Evolutionary conservation across 768 basidiomycete genomes (phyloP), one percentile per base, ranked within the genome.

Genomic region (Amanita subjunquillea): DNA sequence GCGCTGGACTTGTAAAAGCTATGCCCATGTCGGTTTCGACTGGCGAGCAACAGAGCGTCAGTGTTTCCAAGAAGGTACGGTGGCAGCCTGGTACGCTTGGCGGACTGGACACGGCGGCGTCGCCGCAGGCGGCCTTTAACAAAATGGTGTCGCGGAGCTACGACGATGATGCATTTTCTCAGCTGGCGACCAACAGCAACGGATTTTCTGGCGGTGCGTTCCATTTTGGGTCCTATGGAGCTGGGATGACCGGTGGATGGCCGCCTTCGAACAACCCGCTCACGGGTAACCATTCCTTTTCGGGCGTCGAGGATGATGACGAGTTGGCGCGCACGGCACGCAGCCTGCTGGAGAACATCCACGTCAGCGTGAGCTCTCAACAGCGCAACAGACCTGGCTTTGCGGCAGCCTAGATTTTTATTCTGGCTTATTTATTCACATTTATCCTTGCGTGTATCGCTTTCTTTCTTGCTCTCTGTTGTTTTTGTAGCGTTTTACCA

Each of bases 391-490:
- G 20, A 46, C 51, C 51, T 37, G 51, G 42, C 32, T 46, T 45
- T 42, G 42, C 40, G 22, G 51, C 44, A 9, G 51, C 43, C 34
- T 53, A 53, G 44, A 53, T 53, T 45, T 38, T 53, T 53, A 4
- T 27, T 46, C 36, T 17, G 13, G 7, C 13, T 45, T 53, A 53
- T 46, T 52, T 52, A 52, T 52, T 52, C 50, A 27, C n/a, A 9
- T 44, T 15, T 17, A 23, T 17, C 36, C 25, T 15, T 34, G 32
- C 41, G 17, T 53, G 51, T 46, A 34, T 37, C 27, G 51, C 36
- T 52, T 34, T 38, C 51, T 46, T 46, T 43, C 42, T 53, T 34
- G 34, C 20, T 46, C 51, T n/a, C 12, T 53, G 51, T 53, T 53
- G 51, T 53, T 45, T 46, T 52, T 37, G 20, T 50, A 41, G 37